These are phyloP conservation scores for Rhypophila decipiens DNA, from an alignment of 495 filamentous ascomycete species.

Conservation along the genomic window DNA sequence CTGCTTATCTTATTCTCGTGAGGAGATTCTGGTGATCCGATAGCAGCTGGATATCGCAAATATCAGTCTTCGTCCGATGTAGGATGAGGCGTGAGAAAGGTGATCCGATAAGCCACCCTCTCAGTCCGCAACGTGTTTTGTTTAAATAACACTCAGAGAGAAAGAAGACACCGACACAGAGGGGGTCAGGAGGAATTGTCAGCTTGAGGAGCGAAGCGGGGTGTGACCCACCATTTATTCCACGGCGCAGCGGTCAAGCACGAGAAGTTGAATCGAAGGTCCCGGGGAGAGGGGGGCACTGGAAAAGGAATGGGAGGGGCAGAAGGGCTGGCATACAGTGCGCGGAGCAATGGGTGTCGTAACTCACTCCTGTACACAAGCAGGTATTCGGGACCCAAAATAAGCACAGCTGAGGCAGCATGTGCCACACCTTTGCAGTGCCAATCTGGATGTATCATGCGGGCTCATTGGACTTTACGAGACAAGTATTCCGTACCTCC, in stretches of 20 bases:
- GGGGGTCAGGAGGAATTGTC: constrained; percentile 29
- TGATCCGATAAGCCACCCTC: no score
- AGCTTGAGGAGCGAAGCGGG: constrained; percentile 23
- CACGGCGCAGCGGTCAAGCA: constrained; percentile 13
- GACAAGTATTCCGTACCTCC: constrained; percentile 2
- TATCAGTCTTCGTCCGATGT: neutral
- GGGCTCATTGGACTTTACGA: constrained; percentile 2
- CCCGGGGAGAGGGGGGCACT: neutral
- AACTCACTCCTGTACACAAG: neutral
- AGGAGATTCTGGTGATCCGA: neutral
- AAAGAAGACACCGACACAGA: constrained; percentile 11
- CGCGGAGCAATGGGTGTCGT: neutral
- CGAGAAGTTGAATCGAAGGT: constrained; percentile 3
- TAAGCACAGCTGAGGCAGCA: constrained; percentile 7
- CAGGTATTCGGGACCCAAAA: constrained; percentile 7
- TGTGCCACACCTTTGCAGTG: constrained; percentile 8
- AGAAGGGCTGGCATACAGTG: constrained; percentile 3
- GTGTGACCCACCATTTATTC: constrained; percentile 31
- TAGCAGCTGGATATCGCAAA: neutral
- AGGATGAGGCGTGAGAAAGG: neutral
- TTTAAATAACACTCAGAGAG: neutral
- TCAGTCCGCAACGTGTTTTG: neutral
- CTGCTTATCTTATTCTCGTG: neutral
- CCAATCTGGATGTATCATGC: constrained; percentile 5
- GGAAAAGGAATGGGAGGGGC: neutral